A percentile compares a stretch with the other conserved stretches of the same genome.
These are phyloP conservation scores for Colletotrichum musicola DNA, from an alignment of 2,329 filamentous ascomycete species.

Conservation along the genomic window DNA sequence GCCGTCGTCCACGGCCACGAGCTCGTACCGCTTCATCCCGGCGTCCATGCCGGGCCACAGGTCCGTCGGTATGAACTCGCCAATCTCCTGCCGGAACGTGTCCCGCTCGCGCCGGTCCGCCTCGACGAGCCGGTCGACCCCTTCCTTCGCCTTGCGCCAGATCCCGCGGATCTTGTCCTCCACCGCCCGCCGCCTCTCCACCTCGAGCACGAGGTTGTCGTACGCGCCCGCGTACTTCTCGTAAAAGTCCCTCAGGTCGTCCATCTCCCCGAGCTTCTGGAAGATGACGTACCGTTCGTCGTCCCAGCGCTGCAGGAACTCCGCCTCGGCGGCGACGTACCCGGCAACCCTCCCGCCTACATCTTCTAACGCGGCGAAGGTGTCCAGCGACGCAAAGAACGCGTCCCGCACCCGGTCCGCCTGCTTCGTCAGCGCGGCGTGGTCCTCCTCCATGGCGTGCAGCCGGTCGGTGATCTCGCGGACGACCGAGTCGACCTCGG, in stretches of 20 bases:
- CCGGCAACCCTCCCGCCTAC: slow-evolving; percentile 74
- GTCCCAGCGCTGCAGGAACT: slow-evolving; percentile 78
- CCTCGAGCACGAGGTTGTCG: slow-evolving; percentile 85
- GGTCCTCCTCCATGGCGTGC: slow-evolving; percentile 80
- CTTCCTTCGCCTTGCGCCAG: slow-evolving; percentile 81
- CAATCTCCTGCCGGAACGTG: slow-evolving; percentile 83
- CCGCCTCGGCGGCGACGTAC: slow-evolving; percentile 73
- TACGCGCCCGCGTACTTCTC: slow-evolving; percentile 89
- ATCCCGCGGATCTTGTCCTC: slow-evolving; percentile 81
- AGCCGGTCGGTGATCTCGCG: slow-evolving; percentile 80
- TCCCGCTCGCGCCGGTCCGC: slow-evolving; percentile 81
- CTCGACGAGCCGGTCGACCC: slow-evolving; percentile 80
- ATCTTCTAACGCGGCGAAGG: slow-evolving; percentile 75
- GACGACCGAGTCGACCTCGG: slow-evolving; percentile 75
- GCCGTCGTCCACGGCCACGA: slow-evolving; percentile 54
- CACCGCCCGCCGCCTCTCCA: slow-evolving; percentile 78
- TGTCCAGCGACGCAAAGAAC: slow-evolving; percentile 70
- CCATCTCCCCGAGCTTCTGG: slow-evolving; percentile 79
- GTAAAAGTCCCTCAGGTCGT: slow-evolving; percentile 84
- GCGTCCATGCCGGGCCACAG: slow-evolving; percentile 83
- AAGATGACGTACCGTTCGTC: slow-evolving; percentile 79
- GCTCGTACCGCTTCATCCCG: slow-evolving; percentile 66
- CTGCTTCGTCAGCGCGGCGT: slow-evolving; percentile 73
- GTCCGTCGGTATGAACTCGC: slow-evolving; percentile 88
- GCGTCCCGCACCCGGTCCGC: slow-evolving; percentile 67